phyloP scores from a whole-genome alignment of 2,329 filamentous ascomycete species.

The Teratosphaeria destructans region DNA sequence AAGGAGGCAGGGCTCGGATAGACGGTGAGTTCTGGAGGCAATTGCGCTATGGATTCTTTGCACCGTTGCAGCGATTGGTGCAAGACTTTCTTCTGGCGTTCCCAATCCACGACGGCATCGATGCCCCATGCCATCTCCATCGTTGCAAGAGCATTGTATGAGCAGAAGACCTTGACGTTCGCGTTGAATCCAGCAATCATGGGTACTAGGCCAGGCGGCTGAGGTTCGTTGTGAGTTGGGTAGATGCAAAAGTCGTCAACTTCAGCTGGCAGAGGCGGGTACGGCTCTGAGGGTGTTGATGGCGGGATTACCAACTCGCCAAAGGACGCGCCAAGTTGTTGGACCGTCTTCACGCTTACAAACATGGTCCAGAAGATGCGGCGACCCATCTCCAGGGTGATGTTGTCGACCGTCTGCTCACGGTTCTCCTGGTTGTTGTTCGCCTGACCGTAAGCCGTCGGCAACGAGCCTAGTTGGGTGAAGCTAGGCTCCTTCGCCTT shows the following conservation, averaged over 20 bases:
- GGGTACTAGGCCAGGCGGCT: conserved; percentile 58
- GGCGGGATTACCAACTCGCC: conserved; percentile 66
- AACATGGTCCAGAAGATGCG: conserved; percentile 75
- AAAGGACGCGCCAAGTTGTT: conserved; percentile 63
- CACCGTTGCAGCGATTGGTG: conserved; percentile 60
- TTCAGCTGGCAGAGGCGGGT: conserved; percentile 70
- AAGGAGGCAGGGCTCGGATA: conserved; percentile 31
- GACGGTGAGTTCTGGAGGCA: conserved; percentile 60
- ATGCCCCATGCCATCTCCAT: conserved; percentile 75
- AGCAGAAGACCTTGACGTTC: conserved; percentile 66
- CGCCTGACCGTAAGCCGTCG: conserved; percentile 26
- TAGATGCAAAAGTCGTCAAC: conserved; percentile 77
- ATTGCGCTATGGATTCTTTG: conserved; percentile 55
- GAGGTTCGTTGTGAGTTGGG: conserved; percentile 57
- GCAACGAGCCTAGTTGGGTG: conserved; percentile 28
- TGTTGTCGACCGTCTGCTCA: conserved; percentile 32
- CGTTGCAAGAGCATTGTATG: conserved; percentile 68
- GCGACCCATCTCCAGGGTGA: conserved; percentile 44
- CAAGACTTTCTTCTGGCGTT: conserved; percentile 63
- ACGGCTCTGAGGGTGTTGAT: conserved; percentile 62
- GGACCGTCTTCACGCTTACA: conserved; percentile 59
- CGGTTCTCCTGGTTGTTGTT: conserved; percentile 26
- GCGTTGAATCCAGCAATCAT: conserved; percentile 71
- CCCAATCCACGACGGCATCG: conserved; percentile 63
- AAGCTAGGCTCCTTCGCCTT: conserved; percentile 40